Evolutionary conservation across 805 yeast species (phyloP).

Genomic region (Myxozyma melibiosi): DNA sequence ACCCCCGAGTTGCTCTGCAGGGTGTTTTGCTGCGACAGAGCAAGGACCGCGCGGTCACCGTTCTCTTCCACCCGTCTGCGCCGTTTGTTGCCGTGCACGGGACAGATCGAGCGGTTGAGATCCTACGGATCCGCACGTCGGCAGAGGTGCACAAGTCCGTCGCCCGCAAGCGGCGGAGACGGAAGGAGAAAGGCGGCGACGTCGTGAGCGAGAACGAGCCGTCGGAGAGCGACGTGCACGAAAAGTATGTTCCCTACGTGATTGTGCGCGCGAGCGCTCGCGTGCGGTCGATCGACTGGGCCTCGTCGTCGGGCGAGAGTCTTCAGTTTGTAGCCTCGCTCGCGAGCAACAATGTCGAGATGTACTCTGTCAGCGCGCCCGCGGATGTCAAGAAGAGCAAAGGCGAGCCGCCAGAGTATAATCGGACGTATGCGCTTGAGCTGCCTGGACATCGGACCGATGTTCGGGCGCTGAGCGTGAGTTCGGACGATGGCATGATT

Average conservation of each 20-base stretch:
- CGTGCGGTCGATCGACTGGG: constrained; percentile 70
- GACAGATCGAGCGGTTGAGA: constrained; percentile 76
- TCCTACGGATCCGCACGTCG: constrained; percentile 68
- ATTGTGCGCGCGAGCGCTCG: constrained; percentile 66
- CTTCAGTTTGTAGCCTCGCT: constrained; percentile 67
- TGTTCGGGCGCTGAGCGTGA: constrained; percentile 77
- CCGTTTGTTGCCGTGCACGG: constrained; percentile 65
- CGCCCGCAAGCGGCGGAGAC: constrained; percentile 73
- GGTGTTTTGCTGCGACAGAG: constrained; percentile 59
- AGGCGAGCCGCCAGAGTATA: constrained; percentile 43
- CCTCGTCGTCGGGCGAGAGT: constrained; percentile 45
- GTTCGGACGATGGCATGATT: constrained; percentile 75
- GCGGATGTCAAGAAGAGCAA: constrained; percentile 46
- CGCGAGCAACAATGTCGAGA: constrained; percentile 74
- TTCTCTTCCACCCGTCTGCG: constrained; percentile 55
- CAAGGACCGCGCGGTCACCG: constrained; percentile 65
- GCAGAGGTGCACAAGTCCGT: constrained; percentile 81
- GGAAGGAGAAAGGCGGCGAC: constrained; percentile 66
- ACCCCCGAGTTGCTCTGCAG: constrained; percentile 54
- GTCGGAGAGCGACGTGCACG: constrained; percentile 51
- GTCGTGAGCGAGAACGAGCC: constrained; percentile 59
- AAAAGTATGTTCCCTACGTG: constrained; percentile 66
- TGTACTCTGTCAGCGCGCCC: constrained; percentile 59
- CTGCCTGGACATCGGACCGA: constrained; percentile 88
- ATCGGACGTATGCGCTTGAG: constrained; percentile 60